Conservation (phyloP, 73 alveolate species). For the Paramecium bursaria region DNA sequence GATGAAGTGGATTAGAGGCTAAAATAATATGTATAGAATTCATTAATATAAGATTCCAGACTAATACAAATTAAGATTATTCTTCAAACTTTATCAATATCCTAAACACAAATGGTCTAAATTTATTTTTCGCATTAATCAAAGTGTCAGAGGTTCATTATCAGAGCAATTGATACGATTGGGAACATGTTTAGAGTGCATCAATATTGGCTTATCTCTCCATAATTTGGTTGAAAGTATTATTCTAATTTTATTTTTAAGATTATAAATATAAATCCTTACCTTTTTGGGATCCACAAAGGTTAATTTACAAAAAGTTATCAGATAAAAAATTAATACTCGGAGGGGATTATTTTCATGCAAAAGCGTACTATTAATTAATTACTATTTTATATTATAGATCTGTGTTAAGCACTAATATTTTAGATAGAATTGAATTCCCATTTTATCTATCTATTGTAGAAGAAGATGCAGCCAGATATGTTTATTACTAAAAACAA, state of each 20-base stretch:
- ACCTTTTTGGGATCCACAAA: slow-evolving; percentile 24
- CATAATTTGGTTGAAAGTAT: slow-evolving; percentile 37
- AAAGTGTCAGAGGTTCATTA: slow-evolving; percentile 12
- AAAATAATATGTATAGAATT: slow-evolving; percentile 9
- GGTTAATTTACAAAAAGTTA: slow-evolving; percentile 16
- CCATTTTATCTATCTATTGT: slow-evolving; percentile 48
- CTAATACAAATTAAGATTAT: background rate
- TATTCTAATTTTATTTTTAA: background rate
- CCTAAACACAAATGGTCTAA: slow-evolving; percentile 34
- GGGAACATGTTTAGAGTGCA: slow-evolving; percentile 35
- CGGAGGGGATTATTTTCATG: slow-evolving; percentile 58
- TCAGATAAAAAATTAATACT: slow-evolving; percentile 57
- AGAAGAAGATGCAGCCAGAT: slow-evolving; percentile 63
- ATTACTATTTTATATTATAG: background rate
- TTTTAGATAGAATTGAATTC: slow-evolving; percentile 5
- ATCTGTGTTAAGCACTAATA: slow-evolving; percentile 48
- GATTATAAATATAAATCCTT: background rate
- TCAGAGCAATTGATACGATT: slow-evolving; percentile 28
- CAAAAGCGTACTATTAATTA: slow-evolving; percentile 26
- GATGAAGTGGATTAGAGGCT: no score
- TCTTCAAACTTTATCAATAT: slow-evolving; percentile 6
- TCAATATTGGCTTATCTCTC: slow-evolving; percentile 13
- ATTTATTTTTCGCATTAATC: background rate
- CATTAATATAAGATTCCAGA: background rate
- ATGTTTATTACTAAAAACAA: slow-evolving; percentile 19